phyloP scores from a whole-genome alignment of 2,329 filamentous ascomycete species.

The Sporothrix sp. region DNA sequence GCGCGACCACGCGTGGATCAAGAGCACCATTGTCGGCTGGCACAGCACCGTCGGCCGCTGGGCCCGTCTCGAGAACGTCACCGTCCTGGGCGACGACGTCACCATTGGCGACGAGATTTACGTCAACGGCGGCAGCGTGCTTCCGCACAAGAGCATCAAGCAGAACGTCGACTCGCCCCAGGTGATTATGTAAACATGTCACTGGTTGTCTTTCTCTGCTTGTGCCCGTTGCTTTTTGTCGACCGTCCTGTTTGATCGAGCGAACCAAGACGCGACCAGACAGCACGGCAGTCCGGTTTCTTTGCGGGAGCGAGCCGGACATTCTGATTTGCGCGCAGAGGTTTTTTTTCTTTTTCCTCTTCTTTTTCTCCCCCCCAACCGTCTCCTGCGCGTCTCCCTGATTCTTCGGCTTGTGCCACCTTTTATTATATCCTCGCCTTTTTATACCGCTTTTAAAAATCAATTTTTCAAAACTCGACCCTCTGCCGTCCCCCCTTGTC shows the following conservation, averaged over 20 bases:
- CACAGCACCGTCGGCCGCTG: conserved; percentile 93
- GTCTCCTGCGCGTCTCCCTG: neutral
- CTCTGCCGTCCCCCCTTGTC: no score
- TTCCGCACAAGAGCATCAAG: conserved; percentile 99
- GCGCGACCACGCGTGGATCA: conserved; percentile 98
- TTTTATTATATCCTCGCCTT: neutral
- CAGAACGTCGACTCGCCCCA: conserved; percentile 78
- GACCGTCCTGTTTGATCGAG: conserved; percentile 2
- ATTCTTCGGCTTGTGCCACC: neutral
- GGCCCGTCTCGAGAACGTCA: conserved; percentile 95
- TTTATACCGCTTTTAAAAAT: neutral
- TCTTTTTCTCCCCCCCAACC: neutral
- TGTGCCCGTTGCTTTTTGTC: neutral
- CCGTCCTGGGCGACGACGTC: conserved; percentile 95
- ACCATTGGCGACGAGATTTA: conserved; percentile 97
- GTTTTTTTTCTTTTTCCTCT: neutral
- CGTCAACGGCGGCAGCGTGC: conserved; percentile 89
- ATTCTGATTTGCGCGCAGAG: neutral
- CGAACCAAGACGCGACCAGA: neutral
- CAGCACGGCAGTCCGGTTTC: neutral
- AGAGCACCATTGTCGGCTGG: conserved; percentile 97
- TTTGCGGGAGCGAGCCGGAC: conserved; percentile 1
- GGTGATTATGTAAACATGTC: conserved; percentile 51
- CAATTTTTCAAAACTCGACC: no score
- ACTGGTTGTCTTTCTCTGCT: neutral